phyloP scores from a whole-genome alignment of 768 basidiomycete species.

The Lentinus tigrinus region DNA sequence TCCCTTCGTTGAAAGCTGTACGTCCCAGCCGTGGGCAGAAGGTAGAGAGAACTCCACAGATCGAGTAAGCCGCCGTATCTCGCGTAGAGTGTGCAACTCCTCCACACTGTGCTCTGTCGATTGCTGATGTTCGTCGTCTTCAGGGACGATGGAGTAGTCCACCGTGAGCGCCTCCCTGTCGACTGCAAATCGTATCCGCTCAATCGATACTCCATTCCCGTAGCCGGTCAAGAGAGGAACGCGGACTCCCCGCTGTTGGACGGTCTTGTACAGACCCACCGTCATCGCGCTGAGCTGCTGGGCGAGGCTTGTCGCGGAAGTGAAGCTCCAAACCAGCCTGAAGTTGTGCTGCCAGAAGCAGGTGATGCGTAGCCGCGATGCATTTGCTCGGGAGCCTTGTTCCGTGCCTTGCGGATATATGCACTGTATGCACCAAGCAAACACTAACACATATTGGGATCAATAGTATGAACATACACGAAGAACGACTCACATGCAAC shows the following conservation, averaged over 20 bases:
- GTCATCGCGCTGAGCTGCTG: conserved; percentile 88
- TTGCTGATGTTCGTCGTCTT: conserved; percentile 54
- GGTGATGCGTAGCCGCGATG: conserved; percentile 65
- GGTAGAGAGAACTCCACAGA: conserved; percentile 83
- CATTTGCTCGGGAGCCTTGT: conserved; percentile 9
- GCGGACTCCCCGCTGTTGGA: conserved; percentile 68
- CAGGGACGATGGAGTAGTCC: conserved; percentile 81
- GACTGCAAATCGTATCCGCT: conserved; percentile 75
- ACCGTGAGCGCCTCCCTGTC: conserved; percentile 81
- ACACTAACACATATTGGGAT: conserved; percentile 46
- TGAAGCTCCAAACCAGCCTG: conserved; percentile 81
- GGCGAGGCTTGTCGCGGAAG: conserved; percentile 57
- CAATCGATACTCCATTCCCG: conserved; percentile 79
- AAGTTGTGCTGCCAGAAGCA: conserved; percentile 97
- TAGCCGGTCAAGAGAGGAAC: conserved; percentile 76
- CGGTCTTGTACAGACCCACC: conserved; percentile 78
- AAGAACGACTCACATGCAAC: conserved; percentile 55
- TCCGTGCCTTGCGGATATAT: conserved; percentile 35
- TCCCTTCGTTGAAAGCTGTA: conserved; percentile 73
- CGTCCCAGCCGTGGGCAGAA: conserved; percentile 79
- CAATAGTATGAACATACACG: background rate
- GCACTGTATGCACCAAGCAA: conserved; percentile 92
- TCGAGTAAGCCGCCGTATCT: conserved; percentile 67
- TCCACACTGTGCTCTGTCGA: conserved; percentile 48
- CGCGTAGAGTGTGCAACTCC: conserved; percentile 62